phyloP scores from a whole-genome alignment of 1,284 basidiomycete species.

The Microbotryum saponariae region DNA sequence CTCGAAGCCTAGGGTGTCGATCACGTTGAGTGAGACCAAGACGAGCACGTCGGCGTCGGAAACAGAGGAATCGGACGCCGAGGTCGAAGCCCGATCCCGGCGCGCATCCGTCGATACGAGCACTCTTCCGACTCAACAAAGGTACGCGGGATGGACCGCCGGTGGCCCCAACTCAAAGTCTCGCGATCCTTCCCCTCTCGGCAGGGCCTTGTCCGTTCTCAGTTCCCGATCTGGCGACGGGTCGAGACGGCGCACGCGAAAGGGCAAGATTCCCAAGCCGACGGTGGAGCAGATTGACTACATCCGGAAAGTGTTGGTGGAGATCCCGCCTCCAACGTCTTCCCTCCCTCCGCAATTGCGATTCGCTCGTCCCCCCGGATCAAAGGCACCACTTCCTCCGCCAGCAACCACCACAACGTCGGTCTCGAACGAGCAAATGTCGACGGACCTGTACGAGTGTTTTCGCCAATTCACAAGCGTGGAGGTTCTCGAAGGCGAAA shows the following conservation, averaged over 20 bases:
- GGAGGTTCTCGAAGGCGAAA: conserved; percentile 84
- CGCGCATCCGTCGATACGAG: conserved; percentile 1
- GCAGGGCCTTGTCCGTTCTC: conserved; percentile 14
- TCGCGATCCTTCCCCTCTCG: conserved; percentile 26
- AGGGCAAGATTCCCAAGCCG: conserved; percentile 30
- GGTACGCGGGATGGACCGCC: not conserved
- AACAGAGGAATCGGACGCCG: conserved; percentile 30
- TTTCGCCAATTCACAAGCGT: conserved; percentile 79
- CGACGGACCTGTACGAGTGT: conserved; percentile 50
- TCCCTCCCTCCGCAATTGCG: conserved; percentile 23
- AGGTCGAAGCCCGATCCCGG: conserved; percentile 5
- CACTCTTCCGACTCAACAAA: not conserved
- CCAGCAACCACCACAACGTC: not conserved
- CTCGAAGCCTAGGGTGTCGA: not conserved
- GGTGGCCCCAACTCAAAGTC: not conserved
- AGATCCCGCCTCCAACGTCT: conserved; percentile 27
- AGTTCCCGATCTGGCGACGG: conserved; percentile 12
- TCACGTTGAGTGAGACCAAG: conserved; percentile 24
- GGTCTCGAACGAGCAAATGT: conserved; percentile 1
- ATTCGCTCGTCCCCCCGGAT: conserved; percentile 32
- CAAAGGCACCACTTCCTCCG: not conserved
- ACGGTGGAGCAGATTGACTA: conserved; percentile 33
- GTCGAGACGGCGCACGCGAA: conserved; percentile 5
- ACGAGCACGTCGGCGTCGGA: conserved; percentile 17
- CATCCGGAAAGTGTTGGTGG: conserved; percentile 32